phyloP scores from a whole-genome alignment of 352 stramenopile species.

The Phytopythium kandeliae region DNA sequence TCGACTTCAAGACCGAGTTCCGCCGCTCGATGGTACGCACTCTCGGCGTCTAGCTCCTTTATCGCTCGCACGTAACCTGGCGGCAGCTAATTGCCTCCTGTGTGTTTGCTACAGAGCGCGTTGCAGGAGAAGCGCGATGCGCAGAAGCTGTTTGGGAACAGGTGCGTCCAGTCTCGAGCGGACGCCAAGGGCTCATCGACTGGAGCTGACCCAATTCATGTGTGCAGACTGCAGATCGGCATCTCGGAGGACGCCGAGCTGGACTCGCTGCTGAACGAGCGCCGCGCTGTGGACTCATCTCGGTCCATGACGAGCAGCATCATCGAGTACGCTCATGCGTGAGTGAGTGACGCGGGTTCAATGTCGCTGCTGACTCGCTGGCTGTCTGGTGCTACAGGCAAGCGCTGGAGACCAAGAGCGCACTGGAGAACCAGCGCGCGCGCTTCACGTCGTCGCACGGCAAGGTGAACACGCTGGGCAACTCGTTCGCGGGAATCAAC shows the following conservation, averaged over 20 bases:
- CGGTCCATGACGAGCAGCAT: slow-evolving; percentile 78
- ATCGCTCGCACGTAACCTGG: no score
- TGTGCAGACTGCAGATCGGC: slow-evolving; percentile 32
- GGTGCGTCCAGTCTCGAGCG: slow-evolving; percentile 42
- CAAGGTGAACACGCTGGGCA: slow-evolving; percentile 82
- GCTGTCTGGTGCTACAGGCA: slow-evolving; percentile 15
- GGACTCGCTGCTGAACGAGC: slow-evolving; percentile 77
- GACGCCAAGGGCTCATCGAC: no score
- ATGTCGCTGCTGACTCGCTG: not conserved
- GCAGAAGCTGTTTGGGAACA: slow-evolving; percentile 76
- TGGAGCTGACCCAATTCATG: not conserved
- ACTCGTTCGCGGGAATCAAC: slow-evolving; percentile 94
- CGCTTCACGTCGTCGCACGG: slow-evolving; percentile 80
- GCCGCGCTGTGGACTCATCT: slow-evolving; percentile 72
- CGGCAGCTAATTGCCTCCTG: not conserved
- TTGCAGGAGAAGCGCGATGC: slow-evolving; percentile 81
- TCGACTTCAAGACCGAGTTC: slow-evolving; percentile 95
- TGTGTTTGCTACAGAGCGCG: slow-evolving; percentile 31
- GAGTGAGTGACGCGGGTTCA: not conserved
- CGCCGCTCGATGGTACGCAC: slow-evolving; percentile 71
- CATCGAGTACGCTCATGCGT: slow-evolving; percentile 46
- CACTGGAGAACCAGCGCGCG: slow-evolving; percentile 87
- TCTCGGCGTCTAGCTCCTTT: no score
- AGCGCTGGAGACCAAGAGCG: slow-evolving; percentile 80
- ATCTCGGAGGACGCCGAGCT: slow-evolving; percentile 62